Conservation (phyloP, 2,329 filamentous ascomycete species). For the Aotearoamyces nothofagi region DNA sequence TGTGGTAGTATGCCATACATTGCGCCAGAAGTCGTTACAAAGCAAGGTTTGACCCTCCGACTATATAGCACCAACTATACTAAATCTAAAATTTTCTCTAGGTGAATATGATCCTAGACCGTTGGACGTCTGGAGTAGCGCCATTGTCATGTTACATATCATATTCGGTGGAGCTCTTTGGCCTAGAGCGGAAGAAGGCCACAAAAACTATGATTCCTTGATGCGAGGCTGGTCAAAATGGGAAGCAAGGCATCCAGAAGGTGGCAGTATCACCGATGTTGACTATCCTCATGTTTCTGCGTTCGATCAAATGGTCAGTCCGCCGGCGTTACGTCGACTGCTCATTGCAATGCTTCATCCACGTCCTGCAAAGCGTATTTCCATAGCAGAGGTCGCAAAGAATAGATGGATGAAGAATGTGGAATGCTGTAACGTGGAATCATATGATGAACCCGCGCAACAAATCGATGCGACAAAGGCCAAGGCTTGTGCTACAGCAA, state of each 20-base stretch:
- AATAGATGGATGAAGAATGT: slow-evolving; percentile 60
- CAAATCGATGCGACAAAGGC: slow-evolving; percentile 42
- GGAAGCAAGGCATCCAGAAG: slow-evolving; percentile 37
- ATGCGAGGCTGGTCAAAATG: slow-evolving; percentile 55
- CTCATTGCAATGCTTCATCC: slow-evolving; percentile 75
- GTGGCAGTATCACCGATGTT: slow-evolving; percentile 32
- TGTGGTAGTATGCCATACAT: slow-evolving; percentile 80
- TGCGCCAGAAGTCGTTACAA: slow-evolving; percentile 67
- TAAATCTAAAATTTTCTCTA: slow-evolving; percentile 10
- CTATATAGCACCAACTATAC: slow-evolving; percentile 1
- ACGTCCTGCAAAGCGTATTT: slow-evolving; percentile 53
- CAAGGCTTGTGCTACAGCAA: slow-evolving; percentile 21
- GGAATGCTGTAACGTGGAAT: slow-evolving; percentile 66
- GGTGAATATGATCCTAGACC: slow-evolving; percentile 57
- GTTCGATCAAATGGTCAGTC: slow-evolving; percentile 50
- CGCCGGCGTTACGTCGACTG: slow-evolving; percentile 52
- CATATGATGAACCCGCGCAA: slow-evolving; percentile 46
- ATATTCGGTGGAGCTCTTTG: slow-evolving; percentile 60
- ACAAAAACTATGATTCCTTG: slow-evolving; percentile 48
- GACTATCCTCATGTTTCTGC: slow-evolving; percentile 51
- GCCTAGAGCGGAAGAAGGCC: slow-evolving; percentile 42
- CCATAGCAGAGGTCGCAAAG: slow-evolving; percentile 51
- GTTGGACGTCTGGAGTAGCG: slow-evolving; percentile 76
- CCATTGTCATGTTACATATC: slow-evolving; percentile 68
- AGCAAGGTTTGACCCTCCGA: slow-evolving; percentile 33